These are phyloP conservation scores for Camellia japonica DNA, from an alignment of 148 eudicot genomes.

Conservation along the genomic window DNA sequence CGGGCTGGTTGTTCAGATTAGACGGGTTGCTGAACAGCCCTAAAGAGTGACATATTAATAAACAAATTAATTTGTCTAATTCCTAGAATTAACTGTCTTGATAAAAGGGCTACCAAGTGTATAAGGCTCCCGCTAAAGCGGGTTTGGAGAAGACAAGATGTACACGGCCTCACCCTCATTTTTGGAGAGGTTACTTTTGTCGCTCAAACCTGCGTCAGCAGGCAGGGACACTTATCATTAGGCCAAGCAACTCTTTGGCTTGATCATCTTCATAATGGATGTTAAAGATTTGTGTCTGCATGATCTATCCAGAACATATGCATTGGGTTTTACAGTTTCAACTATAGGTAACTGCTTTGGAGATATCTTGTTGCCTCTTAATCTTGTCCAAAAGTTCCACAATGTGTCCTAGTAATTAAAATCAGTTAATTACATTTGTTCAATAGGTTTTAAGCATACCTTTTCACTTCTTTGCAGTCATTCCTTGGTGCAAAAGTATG, in stretches of 20 bases:
- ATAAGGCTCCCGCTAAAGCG: no score
- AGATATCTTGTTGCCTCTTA: neutral
- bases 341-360: neutral
- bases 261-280: neutral
- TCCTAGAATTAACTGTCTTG: neutral
- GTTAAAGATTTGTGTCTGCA: neutral
- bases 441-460: neutral
- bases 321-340: neutral
- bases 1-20: no score
- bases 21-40: no score
- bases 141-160: no score
- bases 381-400: neutral
- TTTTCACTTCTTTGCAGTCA: neutral
- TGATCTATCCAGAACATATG: neutral
- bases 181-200: no score
- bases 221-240: no score
- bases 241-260: neutral
- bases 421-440: neutral
- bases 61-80: neutral
- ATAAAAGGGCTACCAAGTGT: no score
- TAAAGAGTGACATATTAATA: neutral
- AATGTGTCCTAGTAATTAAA: neutral
- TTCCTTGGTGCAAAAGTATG: neutral
- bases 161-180: no score
- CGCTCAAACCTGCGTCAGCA: no score